Evolutionary conservation across 2,329 filamentous ascomycete species (phyloP), one percentile per base, ranked within the genome.

Genomic region (Monascus ruber): DNA sequence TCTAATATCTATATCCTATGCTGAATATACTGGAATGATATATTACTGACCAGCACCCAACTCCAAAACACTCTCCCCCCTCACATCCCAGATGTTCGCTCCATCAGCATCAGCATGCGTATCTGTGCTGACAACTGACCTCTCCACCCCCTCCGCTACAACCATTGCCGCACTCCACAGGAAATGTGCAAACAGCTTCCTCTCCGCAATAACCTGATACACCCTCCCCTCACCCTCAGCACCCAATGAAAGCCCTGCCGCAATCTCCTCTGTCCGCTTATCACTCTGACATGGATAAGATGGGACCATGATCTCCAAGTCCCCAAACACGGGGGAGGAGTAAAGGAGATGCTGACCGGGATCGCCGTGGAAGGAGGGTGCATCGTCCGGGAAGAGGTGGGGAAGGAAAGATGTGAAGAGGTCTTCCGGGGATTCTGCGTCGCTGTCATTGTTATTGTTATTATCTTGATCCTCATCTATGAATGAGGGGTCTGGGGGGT

Each of bases 121-220:
- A 4, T 37, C 34, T 5, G 38, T 36, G n/a, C 35, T 41, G 33
- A 53, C 48, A 7, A 57, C 62, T 17, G 17, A 17, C 34, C 48
- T 43, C 46, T 66, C 64, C 3, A 69, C 51, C 2, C 56, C 57
- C 44, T 66, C 63, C 4, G 65, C 64, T 31, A 64, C 53, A n/a
- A 68, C 56, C 48, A 68, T 53, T 0, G 52, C 62, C 2, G 73
- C 69, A 51, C 75, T 77, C 74, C 74, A 78, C 25, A 78, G 50
- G 47, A 76, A 72, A 55, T 79, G 74, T 28, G 73, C 73, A 58
- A 76, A 77, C 29, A 77, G 66, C 36, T 58, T 60, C 37, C 74
- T 48, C 32, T 69, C 66, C 37, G 69, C 63, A 39, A 77, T 70
- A 3, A 56, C 49, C 6, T 47, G 26, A 27, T 50, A 53, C 7